A percentile compares a stretch with the other conserved stretches of the same genome.
Evolutionary conservation across 257 asterid genomes (phyloP).

Genomic region (Gentiana dahurica): DNA sequence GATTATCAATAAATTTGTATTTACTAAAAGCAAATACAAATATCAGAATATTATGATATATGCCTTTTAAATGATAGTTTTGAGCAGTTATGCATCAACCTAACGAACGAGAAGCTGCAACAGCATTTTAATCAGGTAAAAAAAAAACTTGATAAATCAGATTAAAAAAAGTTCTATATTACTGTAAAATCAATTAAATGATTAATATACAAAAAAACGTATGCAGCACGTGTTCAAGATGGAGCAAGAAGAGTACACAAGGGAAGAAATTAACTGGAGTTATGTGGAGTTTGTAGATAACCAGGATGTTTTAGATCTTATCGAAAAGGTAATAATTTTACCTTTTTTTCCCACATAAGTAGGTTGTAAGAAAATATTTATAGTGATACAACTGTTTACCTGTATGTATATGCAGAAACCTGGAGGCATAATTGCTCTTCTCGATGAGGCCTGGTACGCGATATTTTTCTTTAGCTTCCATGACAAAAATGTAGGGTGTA

Average conservation of each 20-base stretch:
- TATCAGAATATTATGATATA: conserved; percentile 13
- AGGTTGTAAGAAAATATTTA: conserved; percentile 1
- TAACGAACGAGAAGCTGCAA: conserved; percentile 94
- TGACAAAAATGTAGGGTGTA: not conserved
- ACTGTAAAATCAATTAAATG: not conserved
- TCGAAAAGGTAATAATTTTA: conserved; percentile 61
- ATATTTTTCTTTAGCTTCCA: conserved; percentile 6
- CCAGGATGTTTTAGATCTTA: conserved; percentile 89
- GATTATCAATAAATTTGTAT: not conserved
- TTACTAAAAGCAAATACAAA: not conserved
- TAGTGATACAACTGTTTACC: not conserved
- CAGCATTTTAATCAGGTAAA: conserved; percentile 95
- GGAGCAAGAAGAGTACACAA: conserved; percentile 95
- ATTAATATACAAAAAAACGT: conserved; percentile 14
- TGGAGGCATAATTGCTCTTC: conserved; percentile 95
- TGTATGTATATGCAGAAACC: conserved; percentile 62
- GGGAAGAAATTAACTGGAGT: conserved; percentile 95
- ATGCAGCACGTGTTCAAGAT: conserved; percentile 92
- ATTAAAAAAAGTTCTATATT: not conserved
- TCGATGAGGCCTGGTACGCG: conserved; percentile 94
- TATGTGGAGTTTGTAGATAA: conserved; percentile 92
- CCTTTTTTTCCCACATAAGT: not conserved
- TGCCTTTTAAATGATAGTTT: conserved; percentile 31
- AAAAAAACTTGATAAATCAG: not conserved
- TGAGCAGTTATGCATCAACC: conserved; percentile 88